Conservation (phyloP, 345 rosid genomes). For the Salix purpurea region DNA sequence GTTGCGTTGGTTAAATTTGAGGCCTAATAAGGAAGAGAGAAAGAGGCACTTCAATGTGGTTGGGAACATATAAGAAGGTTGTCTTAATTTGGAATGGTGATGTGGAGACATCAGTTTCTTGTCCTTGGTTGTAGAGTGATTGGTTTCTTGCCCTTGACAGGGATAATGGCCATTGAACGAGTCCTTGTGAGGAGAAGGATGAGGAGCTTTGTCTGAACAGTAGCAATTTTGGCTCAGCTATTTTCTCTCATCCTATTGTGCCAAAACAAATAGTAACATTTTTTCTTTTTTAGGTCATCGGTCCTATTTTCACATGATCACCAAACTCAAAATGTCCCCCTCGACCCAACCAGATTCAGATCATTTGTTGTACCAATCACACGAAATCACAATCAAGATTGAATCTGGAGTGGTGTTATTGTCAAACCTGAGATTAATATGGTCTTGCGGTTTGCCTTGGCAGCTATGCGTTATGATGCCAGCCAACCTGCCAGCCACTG, state of each 20-base stretch:
- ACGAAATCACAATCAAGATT: not conserved
- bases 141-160: slow-evolving; percentile 28
- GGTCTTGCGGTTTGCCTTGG: not conserved
- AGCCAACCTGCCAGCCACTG: not conserved
- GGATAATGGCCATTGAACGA: slow-evolving; percentile 36
- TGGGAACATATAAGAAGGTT: not conserved
- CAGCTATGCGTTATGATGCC: not conserved
- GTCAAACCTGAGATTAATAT: not conserved
- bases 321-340: not conserved
- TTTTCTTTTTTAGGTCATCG: not conserved
- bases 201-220: slow-evolving; percentile 20
- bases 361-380: not conserved
- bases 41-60: not conserved
- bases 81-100: slow-evolving; percentile 32
- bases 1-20: not conserved
- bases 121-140: slow-evolving; percentile 20
- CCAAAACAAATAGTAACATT: not conserved
- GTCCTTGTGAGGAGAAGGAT: slow-evolving; percentile 35
- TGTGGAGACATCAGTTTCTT: slow-evolving; percentile 29
- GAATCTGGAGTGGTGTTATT: not conserved
- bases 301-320: not conserved
- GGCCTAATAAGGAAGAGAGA: not conserved
- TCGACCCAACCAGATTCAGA: not conserved
- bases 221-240: not conserved
- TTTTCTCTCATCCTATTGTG: slow-evolving; percentile 2